Percentiles rank a stretch among this genome's conserved stretches.
Evolutionary conservation across 2,329 filamentous ascomycete species (phyloP).

Genomic region (Colletotrichum endophyticum): DNA sequence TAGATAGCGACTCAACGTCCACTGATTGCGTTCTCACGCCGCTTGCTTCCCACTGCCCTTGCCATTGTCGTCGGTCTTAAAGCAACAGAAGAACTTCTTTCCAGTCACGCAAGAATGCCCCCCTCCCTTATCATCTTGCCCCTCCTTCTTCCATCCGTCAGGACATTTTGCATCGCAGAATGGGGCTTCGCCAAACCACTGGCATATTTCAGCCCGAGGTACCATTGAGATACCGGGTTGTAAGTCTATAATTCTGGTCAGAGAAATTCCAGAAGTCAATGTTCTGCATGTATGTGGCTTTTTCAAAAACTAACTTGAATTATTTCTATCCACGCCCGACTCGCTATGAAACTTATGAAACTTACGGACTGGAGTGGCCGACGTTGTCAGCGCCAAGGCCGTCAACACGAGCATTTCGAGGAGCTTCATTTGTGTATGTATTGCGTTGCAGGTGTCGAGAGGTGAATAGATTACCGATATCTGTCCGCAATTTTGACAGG

Average conservation of each 20-base stretch:
- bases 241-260: neutral
- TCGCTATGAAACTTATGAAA: accelerated
- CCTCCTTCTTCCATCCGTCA: neutral
- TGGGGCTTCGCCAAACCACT: neutral
- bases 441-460: neutral
- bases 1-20: accelerated
- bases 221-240: neutral
- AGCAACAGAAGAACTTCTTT: neutral
- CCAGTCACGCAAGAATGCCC: neutral
- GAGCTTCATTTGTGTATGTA: neutral
- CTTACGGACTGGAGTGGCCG: neutral
- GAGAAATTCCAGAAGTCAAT: accelerated
- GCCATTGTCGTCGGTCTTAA: neutral
- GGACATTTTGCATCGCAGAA: neutral
- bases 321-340: neutral
- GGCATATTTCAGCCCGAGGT: neutral
- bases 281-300: accelerated
- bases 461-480: accelerated
- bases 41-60: neutral
- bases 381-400: neutral
- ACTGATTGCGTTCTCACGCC: accelerated
- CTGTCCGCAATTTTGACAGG: neutral
- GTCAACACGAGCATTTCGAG: neutral
- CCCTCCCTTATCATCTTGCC: neutral
- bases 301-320: neutral